A percentile compares a stretch with the other conserved stretches of the same genome.
These are phyloP conservation scores for Fistulinella cinereoalba DNA, from an alignment of 1,284 basidiomycete genomes.

Conservation along the genomic window DNA sequence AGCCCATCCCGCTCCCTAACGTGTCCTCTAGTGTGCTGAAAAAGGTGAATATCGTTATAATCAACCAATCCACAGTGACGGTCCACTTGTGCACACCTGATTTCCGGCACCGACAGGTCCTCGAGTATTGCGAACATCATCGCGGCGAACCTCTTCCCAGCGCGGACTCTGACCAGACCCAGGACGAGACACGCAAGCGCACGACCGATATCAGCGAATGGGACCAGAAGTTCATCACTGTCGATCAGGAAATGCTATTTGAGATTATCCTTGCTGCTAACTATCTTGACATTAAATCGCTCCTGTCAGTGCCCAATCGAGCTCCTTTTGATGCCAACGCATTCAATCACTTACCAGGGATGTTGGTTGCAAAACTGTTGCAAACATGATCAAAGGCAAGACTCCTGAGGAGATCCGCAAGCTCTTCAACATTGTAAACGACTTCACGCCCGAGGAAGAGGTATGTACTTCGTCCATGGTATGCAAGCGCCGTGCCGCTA, in stretches of 20 bases:
- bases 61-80: conserved; percentile 5
- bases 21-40: conserved; percentile 95
- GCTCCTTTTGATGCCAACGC: neutral
- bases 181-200: conserved; percentile 95
- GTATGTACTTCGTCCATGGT: conserved; percentile 38
- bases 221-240: conserved; percentile 98
- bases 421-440: conserved; percentile 96
- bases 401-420: conserved; percentile 95
- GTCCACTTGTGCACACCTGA: neutral
- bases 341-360: conserved; percentile 56
- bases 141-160: conserved; percentile 93
- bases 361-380: conserved; percentile 99
- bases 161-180: conserved; percentile 73
- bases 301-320: conserved; percentile 66
- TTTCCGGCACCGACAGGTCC: conserved; percentile 56
- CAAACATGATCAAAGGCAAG: conserved; percentile 99
- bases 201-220: conserved; percentile 98
- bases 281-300: conserved; percentile 99
- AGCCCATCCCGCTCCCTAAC: conserved; percentile 95
- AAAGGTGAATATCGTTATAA: conserved; percentile 61
- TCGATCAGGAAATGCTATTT: conserved; percentile 97
- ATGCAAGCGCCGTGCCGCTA: neutral
- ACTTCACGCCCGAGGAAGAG: conserved; percentile 99
- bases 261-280: conserved; percentile 99
- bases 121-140: conserved; percentile 99